Base-by-base conservation (phyloP, 257 asterid species). In the Solanum appendiculatum region DNA sequence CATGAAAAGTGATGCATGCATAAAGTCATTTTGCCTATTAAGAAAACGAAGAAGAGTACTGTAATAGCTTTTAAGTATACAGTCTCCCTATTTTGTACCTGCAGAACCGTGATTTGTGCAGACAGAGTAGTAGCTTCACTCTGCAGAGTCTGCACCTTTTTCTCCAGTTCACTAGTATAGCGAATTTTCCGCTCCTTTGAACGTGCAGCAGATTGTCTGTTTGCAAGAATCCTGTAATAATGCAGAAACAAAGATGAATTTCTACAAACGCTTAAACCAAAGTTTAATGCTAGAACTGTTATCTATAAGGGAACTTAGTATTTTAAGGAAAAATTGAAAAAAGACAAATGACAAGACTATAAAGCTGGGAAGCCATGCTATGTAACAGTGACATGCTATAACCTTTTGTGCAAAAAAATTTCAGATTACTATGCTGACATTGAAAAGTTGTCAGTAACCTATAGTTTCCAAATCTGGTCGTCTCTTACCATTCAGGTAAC, bases 131-230 rank as follows among this genome's bases (percentile, higher is more conserved):
- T 96, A 37, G 99, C 99, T 90, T 96, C 99, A 10, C 92, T 91
- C 89, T 96, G 98, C 72, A 96, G 91, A 33, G 98, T 96, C 85
- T 96, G 99, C 77, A 95, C 98, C 93, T 96, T 95, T 92, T 93
- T 95, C 93, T 96, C 99, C 89, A 97, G 91, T 91, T 97, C 99
- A 40, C 88, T 73, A 5, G 99, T 95, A 88, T 97, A 97, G 21
- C 94, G 95, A 18, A 92, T 88, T 82, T 97, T 95, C 85, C 99
- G 91, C 92, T 97, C 99, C 89, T 97, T 97, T 1, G 99, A 97
- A 23, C 98, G 94, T 18, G 99, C 98, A 6, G 99, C 99, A 82
- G 99, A 97, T 90, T 97, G 98, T 83, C 99, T 94, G 88, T 97
- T 97, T 37, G 99, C 98, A 64, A 97, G 97, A 90, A 95, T 94